Evolutionary conservation across 192 early-diverging fungal species (phyloP).

Genomic region (Coemansia sp.): DNA sequence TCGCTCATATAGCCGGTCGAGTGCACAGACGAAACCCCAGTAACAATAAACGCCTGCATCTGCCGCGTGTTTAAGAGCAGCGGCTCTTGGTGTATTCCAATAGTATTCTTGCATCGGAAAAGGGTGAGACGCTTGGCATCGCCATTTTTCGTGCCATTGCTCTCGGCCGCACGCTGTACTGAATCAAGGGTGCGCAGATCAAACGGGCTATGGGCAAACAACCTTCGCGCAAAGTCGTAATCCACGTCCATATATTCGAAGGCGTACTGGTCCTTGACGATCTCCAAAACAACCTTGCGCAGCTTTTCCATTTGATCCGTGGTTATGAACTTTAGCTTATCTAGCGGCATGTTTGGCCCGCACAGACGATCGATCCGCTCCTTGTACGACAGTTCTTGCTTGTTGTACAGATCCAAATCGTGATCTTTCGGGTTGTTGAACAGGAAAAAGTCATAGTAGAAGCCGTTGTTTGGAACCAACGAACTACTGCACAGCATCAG

Average conservation of each 20-base stretch:
- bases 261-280: constrained; percentile 56
- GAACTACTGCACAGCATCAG: constrained; percentile 74
- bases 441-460: constrained; percentile 79
- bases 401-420: constrained; percentile 18
- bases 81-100: constrained; percentile 81
- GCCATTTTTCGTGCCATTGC: neutral
- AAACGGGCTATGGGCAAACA: constrained; percentile 76
- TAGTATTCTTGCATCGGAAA: constrained; percentile 70
- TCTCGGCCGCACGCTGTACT: constrained; percentile 1
- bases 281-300: constrained; percentile 55
- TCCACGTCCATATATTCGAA: constrained; percentile 71
- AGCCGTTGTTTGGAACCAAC: constrained; percentile 68
- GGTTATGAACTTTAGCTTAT: constrained; percentile 50
- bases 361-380: constrained; percentile 36
- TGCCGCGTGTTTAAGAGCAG: constrained; percentile 71
- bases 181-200: constrained; percentile 68
- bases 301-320: constrained; percentile 60
- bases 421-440: constrained; percentile 23
- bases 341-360: constrained; percentile 6
- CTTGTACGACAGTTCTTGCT: constrained; percentile 6
- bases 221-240: constrained; percentile 59
- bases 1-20: constrained; percentile 52
- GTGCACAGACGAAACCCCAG: constrained; percentile 64
- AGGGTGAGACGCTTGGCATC: constrained; percentile 58
- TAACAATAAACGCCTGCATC: constrained; percentile 59